These are phyloP conservation scores for Porogramme epimiltina DNA, from an alignment of 1,284 basidiomycete species.

Conservation along the genomic window DNA sequence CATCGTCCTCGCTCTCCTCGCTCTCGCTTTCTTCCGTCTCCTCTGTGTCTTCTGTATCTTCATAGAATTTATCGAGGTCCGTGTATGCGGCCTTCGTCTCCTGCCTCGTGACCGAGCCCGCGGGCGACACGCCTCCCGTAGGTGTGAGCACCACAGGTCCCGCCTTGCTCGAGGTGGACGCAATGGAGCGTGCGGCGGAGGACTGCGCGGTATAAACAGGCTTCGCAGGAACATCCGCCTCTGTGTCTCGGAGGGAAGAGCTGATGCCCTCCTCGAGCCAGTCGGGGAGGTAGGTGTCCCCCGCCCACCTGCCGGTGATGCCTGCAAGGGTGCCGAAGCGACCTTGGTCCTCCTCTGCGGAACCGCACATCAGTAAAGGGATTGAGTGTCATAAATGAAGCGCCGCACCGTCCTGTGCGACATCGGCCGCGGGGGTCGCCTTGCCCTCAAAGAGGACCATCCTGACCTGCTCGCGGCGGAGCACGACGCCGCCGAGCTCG, in stretches of 20 bases:
- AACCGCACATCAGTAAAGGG: background rate
- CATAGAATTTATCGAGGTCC: conserved; percentile 75
- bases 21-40: conserved; percentile 32
- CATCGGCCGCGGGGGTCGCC: conserved; percentile 42
- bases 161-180: conserved; percentile 21
- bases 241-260: conserved; percentile 44
- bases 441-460: conserved; percentile 82
- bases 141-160: conserved; percentile 58
- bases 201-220: conserved; percentile 23
- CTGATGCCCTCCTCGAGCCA: conserved; percentile 41
- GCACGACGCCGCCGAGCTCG: conserved; percentile 68
- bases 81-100: conserved; percentile 50
- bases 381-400: background rate
- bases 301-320: conserved; percentile 52
- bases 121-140: conserved; percentile 43
- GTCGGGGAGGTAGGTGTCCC: conserved; percentile 37
- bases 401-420: conserved; percentile 28
- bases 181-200: conserved; percentile 24
- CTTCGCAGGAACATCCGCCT: conserved; percentile 50
- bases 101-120: conserved; percentile 37
- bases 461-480: conserved; percentile 80
- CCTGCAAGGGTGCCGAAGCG: conserved; percentile 59
- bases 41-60: conserved; percentile 32
- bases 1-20: conserved; percentile 29
- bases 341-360: conserved; percentile 41